phyloP scores from a whole-genome alignment of 2,329 filamentous ascomycete species.

The Acrocalymma vagum region DNA sequence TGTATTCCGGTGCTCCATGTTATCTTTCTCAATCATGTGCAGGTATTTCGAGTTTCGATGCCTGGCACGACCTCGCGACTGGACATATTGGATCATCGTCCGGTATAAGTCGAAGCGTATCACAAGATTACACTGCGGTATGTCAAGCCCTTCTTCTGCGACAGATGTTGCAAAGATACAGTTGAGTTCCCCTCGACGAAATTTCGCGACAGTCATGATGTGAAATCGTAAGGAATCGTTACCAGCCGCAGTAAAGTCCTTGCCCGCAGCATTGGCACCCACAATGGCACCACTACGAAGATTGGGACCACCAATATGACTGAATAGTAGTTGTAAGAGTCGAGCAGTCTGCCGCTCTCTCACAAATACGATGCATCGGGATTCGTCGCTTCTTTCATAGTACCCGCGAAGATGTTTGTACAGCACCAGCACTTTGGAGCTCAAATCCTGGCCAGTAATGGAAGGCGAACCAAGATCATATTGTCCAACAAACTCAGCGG shows the following conservation, averaged over 20 bases:
- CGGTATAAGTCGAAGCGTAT: conserved; percentile 84
- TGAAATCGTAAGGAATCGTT: conserved; percentile 78
- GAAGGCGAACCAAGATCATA: conserved; percentile 57
- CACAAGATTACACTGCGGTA: conserved; percentile 72
- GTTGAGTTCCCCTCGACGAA: conserved; percentile 66
- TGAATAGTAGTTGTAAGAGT: conserved; percentile 74
- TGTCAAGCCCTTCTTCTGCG: conserved; percentile 72
- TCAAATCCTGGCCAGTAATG: conserved; percentile 60
- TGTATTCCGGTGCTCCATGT: conserved; percentile 66
- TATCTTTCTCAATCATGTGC: conserved; percentile 81
- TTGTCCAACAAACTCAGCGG: conserved; percentile 63
- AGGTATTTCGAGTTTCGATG: conserved; percentile 80
- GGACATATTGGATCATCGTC: conserved; percentile 94
- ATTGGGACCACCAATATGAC: conserved; percentile 63
- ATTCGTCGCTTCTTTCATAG: conserved; percentile 66
- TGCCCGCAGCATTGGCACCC: conserved; percentile 63
- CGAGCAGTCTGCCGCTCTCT: conserved; percentile 79
- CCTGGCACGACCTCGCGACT: conserved; percentile 87
- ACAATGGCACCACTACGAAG: conserved; percentile 72
- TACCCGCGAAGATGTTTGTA: conserved; percentile 67
- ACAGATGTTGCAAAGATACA: conserved; percentile 71
- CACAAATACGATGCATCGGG: conserved; percentile 89
- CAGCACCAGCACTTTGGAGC: conserved; percentile 76
- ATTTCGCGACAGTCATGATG: conserved; percentile 73
- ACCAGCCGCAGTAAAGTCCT: no score